phyloP scores from a whole-genome alignment of 495 filamentous ascomycete species.

The Penicillium verhagenii region DNA sequence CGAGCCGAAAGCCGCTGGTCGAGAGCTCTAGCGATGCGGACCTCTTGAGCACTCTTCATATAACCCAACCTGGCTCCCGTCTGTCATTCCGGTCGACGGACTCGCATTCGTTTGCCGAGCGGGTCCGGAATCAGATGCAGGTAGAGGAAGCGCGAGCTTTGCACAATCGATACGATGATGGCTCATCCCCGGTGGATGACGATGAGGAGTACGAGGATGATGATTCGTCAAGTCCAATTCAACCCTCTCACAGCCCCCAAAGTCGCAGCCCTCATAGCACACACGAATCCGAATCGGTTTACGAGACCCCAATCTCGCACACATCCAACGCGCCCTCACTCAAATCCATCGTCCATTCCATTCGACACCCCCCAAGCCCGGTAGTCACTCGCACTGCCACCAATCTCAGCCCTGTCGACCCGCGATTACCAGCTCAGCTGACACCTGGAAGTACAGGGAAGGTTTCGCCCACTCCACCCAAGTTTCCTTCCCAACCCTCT shows the following conservation, averaged over 20 bases:
- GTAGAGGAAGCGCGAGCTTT: conserved; percentile 70
- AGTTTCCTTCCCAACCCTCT: conserved; percentile 1
- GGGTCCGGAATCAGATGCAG: conserved; percentile 68
- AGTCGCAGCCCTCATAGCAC: conserved; percentile 15
- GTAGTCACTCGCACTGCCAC: conserved; percentile 7
- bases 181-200: conserved; percentile 25
- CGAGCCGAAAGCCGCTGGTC: conserved; percentile 28
- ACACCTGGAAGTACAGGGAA: conserved; percentile 20
- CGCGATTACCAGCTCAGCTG: conserved; percentile 22
- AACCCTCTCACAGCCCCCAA: conserved; percentile 22
- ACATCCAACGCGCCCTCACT: conserved; percentile 23
- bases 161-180: conserved; percentile 43
- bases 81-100: conserved; percentile 45
- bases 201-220: conserved; percentile 21
- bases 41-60: conserved; percentile 37
- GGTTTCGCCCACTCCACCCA: conserved; percentile 11
- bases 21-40: conserved; percentile 37
- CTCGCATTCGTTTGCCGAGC: conserved; percentile 49
- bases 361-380: conserved; percentile 23
- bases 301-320: conserved; percentile 31
- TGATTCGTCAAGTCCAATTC: conserved; percentile 9
- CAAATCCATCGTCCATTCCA: conserved; percentile 28
- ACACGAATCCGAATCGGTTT: conserved; percentile 10
- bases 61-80: conserved; percentile 34
- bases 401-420: conserved; percentile 26